Evolutionary conservation across 2,329 filamentous ascomycete genomes (phyloP), one percentile per base, ranked within the genome.

Genomic region (Cytospora schulzeri): DNA sequence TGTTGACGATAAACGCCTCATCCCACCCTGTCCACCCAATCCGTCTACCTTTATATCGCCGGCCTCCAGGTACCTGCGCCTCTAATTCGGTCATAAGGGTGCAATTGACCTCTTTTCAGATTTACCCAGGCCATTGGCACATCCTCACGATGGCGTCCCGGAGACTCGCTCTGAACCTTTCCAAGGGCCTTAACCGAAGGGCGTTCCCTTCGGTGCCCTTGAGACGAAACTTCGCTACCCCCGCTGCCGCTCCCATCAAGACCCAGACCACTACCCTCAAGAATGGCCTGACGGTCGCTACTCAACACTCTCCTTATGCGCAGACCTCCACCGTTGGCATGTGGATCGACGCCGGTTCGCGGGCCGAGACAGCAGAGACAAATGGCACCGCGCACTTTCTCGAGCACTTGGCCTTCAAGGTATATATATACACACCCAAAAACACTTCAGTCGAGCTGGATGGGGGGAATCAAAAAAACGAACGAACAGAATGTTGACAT

Each of bases 351-450:
- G 94, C 96, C 79, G 95, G 95, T 78, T 97, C 93, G 80, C 88
- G 95, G 80, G 93, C 95, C 79, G 95, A 99, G 87, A 99, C 95
- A 73, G 89, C 95, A 82, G 93, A 93, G 88, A 98, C 92, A 77
- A 99, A 98, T 84, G 95, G 95, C 81, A 99, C 95, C 74, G 95
- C 95, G 76, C 95, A 99, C 85, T 99, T 99, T 86, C 88, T 99
- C 74, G 95, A 99, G 87, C 95, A 99, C 85, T 88, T 99, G 80
- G 96, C 96, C 74, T 99, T 99, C 89, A 99, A 99, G 92, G 93
- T 96, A 86, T 72, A 67, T 57, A 68, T 66, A 19, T 35, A 14
- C 11, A 3, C 12, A 15, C 11, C 29, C 31, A 11, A 35, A 35
- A 35, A 14, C 29, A 14, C n/a, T 35, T 41, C 65, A 66, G 45